Evolutionary conservation across 441 rosid species (phyloP).

Genomic region (Syzygium syzygioides): DNA sequence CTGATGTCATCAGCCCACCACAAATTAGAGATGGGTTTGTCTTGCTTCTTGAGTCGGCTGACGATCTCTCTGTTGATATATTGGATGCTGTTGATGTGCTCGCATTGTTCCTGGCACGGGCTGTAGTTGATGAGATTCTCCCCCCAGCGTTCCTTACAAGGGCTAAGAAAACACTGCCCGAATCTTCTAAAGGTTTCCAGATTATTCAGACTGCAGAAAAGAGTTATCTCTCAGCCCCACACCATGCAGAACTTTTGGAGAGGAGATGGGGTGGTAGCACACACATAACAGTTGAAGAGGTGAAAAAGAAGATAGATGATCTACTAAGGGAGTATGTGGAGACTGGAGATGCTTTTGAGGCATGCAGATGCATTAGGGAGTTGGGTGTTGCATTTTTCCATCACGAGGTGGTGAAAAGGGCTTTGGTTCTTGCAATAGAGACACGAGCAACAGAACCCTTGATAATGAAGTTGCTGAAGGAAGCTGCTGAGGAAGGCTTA

Average conservation of each 20-base stretch:
- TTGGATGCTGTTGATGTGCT: constrained; percentile 84
- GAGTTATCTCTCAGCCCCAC: constrained; percentile 96
- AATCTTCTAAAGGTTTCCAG: constrained; percentile 78
- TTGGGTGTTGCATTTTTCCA: constrained; percentile 91
- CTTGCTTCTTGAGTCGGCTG: constrained; percentile 93
- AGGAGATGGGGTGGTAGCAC: constrained; percentile 99
- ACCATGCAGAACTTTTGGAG: constrained; percentile 96
- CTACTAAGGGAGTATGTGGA: constrained; percentile 81
- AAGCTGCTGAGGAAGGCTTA: constrained; percentile 91
- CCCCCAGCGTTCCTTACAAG: constrained; percentile 87
- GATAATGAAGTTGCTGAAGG: constrained; percentile 66
- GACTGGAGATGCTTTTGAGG: constrained; percentile 81
- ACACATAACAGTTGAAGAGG: constrained; percentile 85
- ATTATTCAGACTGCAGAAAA: constrained; percentile 89
- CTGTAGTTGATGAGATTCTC: constrained; percentile 92
- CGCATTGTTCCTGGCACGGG: constrained; percentile 89
- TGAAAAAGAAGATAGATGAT: constrained; percentile 84
- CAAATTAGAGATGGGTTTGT: constrained; percentile 96
- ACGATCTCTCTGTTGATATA: constrained; percentile 93
- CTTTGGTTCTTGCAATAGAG: constrained; percentile 87
- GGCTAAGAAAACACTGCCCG: constrained; percentile 79
- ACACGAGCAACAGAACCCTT: constrained; percentile 57
- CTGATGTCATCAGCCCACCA: constrained; percentile 82
- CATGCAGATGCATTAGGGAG: constrained; percentile 91
- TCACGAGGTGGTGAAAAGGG: constrained; percentile 98